phyloP scores from a whole-genome alignment of 1,284 basidiomycete genomes.

The Trichosporon ovoides region DNA sequence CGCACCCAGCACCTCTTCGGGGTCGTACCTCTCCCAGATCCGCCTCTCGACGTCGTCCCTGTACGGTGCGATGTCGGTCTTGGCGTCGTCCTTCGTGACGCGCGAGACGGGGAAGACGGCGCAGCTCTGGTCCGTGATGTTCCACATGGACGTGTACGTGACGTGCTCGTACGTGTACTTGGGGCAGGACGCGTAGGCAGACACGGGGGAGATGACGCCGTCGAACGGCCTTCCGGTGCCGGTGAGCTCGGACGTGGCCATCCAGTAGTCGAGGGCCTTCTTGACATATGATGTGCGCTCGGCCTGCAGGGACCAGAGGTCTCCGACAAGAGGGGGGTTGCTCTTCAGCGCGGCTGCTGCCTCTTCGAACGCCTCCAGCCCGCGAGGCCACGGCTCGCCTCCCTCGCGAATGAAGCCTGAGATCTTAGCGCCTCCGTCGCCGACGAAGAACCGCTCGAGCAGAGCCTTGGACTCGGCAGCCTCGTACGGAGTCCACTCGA shows the following conservation, averaged over 20 bases:
- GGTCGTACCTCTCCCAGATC: constrained; percentile 58
- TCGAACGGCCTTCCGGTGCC: constrained; percentile 41
- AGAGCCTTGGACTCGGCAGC: constrained; percentile 20
- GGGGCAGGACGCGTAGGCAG: constrained; percentile 29
- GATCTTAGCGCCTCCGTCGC: constrained; percentile 41
- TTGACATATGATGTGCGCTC: constrained; percentile 31
- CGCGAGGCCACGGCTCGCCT: constrained; percentile 33
- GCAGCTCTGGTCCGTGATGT: constrained; percentile 37
- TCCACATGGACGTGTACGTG: constrained; percentile 40
- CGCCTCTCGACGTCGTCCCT: constrained; percentile 53
- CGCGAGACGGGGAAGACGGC: constrained; percentile 63
- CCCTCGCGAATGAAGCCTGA: constrained; percentile 22
- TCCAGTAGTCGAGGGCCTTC: constrained; percentile 33
- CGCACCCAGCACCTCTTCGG: constrained; percentile 56
- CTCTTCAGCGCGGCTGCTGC: constrained; percentile 16
- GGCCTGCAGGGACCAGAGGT: constrained; percentile 33
- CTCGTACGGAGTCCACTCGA: constrained; percentile 45
- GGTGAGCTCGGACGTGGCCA: constrained; percentile 25
- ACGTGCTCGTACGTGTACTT: constrained; percentile 31
- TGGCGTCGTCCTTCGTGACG: constrained; percentile 52
- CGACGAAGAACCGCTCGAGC: constrained; percentile 33
- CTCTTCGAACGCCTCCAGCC: constrained; percentile 23
- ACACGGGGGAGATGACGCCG: constrained; percentile 34
- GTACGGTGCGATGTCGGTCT: constrained; percentile 50
- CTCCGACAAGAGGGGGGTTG: constrained; percentile 25